phyloP scores from a whole-genome alignment of 345 rosid species.

The Lumnitzera littorea region DNA sequence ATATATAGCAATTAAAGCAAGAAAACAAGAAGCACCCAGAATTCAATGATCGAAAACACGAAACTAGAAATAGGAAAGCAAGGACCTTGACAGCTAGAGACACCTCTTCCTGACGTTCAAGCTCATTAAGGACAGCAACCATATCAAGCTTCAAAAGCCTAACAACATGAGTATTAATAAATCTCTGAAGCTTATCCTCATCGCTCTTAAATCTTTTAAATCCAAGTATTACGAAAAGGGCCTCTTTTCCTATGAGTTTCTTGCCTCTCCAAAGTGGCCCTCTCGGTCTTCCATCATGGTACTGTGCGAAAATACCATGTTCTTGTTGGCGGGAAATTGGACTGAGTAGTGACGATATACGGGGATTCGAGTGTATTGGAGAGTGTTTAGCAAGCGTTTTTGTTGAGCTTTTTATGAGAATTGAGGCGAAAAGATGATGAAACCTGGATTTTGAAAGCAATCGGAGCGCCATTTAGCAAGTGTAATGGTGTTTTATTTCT shows the following conservation, averaged over 20 bases:
- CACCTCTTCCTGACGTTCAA: constrained; percentile 85
- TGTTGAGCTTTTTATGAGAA: constrained; percentile 25
- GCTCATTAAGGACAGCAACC: constrained; percentile 74
- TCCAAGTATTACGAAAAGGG: constrained; percentile 63
- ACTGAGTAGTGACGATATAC: constrained; percentile 3
- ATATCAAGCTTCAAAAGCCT: constrained; percentile 78
- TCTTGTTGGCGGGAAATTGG: constrained; percentile 9
- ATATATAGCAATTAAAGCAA: background rate
- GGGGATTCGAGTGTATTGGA: constrained; percentile 16
- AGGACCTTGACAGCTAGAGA: constrained; percentile 56
- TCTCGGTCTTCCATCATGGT: constrained; percentile 92
- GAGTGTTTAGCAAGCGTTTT: background rate
- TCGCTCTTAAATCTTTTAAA: constrained; percentile 76
- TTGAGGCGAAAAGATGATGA: constrained; percentile 23
- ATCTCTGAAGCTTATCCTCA: constrained; percentile 59
- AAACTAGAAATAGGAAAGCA: background rate
- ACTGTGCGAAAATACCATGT: constrained; percentile 30
- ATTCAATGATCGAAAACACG: background rate
- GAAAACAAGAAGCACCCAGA: background rate
- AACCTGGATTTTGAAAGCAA: constrained; percentile 36
- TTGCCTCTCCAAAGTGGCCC: constrained; percentile 96
- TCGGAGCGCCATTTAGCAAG: constrained; percentile 33
- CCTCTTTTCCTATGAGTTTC: constrained; percentile 84
- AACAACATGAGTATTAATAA: constrained; percentile 58
- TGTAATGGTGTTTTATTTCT: too few species aligned